Evolutionary conservation across 805 yeast species (phyloP).

Genomic region (Ogataea glucozyma): DNA sequence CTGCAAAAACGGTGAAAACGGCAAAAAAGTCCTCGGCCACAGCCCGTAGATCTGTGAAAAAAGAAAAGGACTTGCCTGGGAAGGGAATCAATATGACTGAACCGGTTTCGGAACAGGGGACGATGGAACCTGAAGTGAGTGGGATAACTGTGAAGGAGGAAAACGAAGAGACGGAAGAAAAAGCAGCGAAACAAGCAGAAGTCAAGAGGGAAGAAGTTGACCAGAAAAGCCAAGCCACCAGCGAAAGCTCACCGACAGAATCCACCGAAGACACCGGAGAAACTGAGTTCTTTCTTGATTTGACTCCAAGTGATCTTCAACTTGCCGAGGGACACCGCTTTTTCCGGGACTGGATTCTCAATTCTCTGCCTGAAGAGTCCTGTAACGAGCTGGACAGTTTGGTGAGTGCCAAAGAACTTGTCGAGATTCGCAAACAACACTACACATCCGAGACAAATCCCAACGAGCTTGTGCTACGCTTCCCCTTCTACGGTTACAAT

Average conservation of each 20-base stretch:
- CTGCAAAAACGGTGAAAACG: slow-evolving; percentile 3
- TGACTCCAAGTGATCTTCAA: slow-evolving; percentile 19
- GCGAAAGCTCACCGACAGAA: slow-evolving; percentile 10
- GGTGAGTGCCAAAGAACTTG: slow-evolving; percentile 23
- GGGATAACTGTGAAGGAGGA: slow-evolving; percentile 1
- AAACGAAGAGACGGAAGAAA: slow-evolving; percentile 9
- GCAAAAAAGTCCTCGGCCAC: too few species aligned
- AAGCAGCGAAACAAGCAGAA: slow-evolving; percentile 1
- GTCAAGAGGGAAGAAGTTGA: background rate
- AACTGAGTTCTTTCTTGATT: slow-evolving; percentile 26
- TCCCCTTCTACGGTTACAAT: slow-evolving; percentile 46
- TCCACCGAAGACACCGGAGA: slow-evolving; percentile 9
- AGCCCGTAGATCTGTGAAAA: too few species aligned
- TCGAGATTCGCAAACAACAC: slow-evolving; percentile 20
- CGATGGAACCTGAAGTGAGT: background rate
- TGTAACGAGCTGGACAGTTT: slow-evolving; percentile 4
- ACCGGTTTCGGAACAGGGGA: slow-evolving; percentile 3
- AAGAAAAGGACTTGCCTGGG: too few species aligned
- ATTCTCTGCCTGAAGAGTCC: slow-evolving; percentile 20
- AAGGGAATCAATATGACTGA: too few species aligned
- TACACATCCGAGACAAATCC: slow-evolving; percentile 34
- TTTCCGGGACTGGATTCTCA: slow-evolving; percentile 25
- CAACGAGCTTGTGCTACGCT: slow-evolving; percentile 32
- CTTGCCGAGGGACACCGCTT: slow-evolving; percentile 19
- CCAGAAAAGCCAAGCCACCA: slow-evolving; percentile 1